A percentile compares a stretch with the other conserved stretches of the same genome.
Evolutionary conservation across 192 early-diverging fungal genomes (phyloP).

Genomic region (Backusella mclennaniae): DNA sequence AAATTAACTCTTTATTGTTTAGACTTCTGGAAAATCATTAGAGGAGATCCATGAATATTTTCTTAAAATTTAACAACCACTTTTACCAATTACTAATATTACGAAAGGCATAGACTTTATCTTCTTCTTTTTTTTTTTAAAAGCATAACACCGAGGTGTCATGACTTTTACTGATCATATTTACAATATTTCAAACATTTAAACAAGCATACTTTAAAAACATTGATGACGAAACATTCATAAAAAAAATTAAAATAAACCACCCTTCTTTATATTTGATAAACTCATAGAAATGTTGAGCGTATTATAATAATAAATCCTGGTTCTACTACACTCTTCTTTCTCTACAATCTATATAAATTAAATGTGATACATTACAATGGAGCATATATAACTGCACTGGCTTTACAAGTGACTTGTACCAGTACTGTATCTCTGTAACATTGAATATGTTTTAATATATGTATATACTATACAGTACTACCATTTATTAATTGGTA

Average conservation of each 20-base stretch:
- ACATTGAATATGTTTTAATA: neutral
- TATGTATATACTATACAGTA: neutral
- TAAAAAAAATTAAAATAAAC: too few relatives aligned
- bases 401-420: too few relatives aligned
- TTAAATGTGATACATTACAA: too few relatives aligned
- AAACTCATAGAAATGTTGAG: too few relatives aligned
- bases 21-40: conserved; percentile 41
- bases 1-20: neutral
- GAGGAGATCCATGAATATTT: conserved; percentile 48
- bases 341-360: too few relatives aligned
- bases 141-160: neutral
- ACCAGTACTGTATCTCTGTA: neutral
- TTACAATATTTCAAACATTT: neutral
- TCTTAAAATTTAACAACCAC: conserved; percentile 1
- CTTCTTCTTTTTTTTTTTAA: neutral
- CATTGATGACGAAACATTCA: too few relatives aligned
- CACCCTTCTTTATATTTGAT: too few relatives aligned
- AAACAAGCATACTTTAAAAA: neutral
- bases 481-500: neutral
- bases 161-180: neutral
- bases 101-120: neutral
- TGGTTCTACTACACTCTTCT: too few relatives aligned
- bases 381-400: too few relatives aligned
- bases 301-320: too few relatives aligned
- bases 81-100: neutral